These are phyloP conservation scores for Candida xiaguanensis DNA, from an alignment of 805 yeast genomes.

Conservation along the genomic window DNA sequence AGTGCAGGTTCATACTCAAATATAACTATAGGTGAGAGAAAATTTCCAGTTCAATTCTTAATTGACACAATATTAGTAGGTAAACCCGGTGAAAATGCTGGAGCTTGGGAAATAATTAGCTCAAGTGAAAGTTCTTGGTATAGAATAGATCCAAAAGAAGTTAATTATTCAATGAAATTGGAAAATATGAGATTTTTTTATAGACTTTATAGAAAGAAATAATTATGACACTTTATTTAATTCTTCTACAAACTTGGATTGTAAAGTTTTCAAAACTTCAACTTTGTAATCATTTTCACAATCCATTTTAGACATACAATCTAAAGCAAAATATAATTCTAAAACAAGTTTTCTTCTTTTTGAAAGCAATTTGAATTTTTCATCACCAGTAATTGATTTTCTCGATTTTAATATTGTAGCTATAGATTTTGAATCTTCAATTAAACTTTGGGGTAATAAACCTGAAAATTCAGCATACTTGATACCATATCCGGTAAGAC, in stretches of 20 bases:
- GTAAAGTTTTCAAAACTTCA: slow-evolving; percentile 7
- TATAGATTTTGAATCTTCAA: slow-evolving; percentile 24
- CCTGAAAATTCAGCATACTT: slow-evolving; percentile 16
- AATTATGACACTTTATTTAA: slow-evolving; percentile 8
- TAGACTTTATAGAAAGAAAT: slow-evolving; percentile 62
- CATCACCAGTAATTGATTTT: neutral
- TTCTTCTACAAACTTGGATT: slow-evolving; percentile 9
- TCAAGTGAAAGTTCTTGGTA: slow-evolving; percentile 81
- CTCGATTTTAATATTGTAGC: slow-evolving; percentile 4
- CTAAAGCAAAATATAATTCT: slow-evolving; percentile 11
- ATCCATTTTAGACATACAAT: slow-evolving; percentile 2
- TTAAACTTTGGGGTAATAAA: slow-evolving; percentile 18
- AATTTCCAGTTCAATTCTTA: slow-evolving; percentile 78
- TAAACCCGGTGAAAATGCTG: slow-evolving; percentile 33
- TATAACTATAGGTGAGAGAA: slow-evolving; percentile 69
- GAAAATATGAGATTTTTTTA: slow-evolving; percentile 89
- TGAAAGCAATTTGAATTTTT: slow-evolving; percentile 1
- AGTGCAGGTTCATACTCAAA: slow-evolving; percentile 90
- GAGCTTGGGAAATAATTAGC: slow-evolving; percentile 64
- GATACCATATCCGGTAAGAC: slow-evolving; percentile 26
- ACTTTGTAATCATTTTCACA: slow-evolving; percentile 4
- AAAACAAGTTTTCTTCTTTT: slow-evolving; percentile 8
- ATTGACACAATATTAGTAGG: slow-evolving; percentile 71
- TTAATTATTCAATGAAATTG: slow-evolving; percentile 60
- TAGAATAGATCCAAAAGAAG: slow-evolving; percentile 46